Conservation (phyloP, 495 filamentous ascomycete species). For the Tetracladium setigerum region DNA sequence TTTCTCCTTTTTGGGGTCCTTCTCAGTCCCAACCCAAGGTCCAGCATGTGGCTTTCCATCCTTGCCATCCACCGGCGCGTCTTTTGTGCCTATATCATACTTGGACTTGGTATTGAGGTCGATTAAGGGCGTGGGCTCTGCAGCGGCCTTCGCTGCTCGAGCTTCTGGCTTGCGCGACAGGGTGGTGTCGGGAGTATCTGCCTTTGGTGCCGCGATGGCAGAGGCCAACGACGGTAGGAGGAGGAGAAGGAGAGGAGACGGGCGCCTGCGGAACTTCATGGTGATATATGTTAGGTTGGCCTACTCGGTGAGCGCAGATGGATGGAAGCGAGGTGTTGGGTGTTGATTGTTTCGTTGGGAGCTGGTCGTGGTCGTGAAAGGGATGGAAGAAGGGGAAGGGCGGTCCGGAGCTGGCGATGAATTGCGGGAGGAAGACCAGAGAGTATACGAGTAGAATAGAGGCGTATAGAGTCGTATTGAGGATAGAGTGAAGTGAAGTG, state of each 20-base stretch:
- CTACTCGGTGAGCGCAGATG: background rate
- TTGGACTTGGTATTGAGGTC: conserved; percentile 25
- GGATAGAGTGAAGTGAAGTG: too few relatives aligned
- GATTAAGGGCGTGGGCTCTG: conserved; percentile 13
- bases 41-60: conserved; percentile 94
- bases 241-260: conserved; percentile 36
- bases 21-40: conserved; percentile 73
- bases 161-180: conserved; percentile 23
- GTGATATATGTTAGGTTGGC: conserved; percentile 17
- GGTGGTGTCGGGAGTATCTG: conserved; percentile 12
- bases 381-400: too few relatives aligned
- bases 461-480: too few relatives aligned
- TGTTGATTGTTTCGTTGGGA: too few relatives aligned
- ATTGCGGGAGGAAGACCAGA: too few relatives aligned
- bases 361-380: too few relatives aligned
- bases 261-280: conserved; percentile 39
- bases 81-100: conserved; percentile 56
- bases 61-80: conserved; percentile 89
- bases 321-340: background rate
- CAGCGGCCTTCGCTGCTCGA: conserved; percentile 26
- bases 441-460: too few relatives aligned
- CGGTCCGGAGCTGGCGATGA: too few relatives aligned
- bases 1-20: conserved; percentile 33
- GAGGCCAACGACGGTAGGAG: conserved; percentile 30
- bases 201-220: conserved; percentile 19